Evolutionary conservation across 352 stramenopile species (phyloP).

Genomic region (Globisporangium recalcitrans): DNA sequence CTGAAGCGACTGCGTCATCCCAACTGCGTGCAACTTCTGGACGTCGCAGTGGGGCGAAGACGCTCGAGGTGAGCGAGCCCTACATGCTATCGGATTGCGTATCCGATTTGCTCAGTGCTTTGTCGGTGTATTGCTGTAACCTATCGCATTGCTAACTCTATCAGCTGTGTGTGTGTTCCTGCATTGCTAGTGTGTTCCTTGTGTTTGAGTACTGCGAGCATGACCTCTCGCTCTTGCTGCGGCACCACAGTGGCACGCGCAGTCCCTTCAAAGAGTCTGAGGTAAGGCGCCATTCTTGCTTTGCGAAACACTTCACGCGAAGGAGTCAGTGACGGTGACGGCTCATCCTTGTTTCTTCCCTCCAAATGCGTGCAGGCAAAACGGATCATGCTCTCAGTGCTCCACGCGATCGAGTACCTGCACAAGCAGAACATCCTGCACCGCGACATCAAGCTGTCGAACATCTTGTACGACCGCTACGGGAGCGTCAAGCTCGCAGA

Average conservation of each 20-base stretch:
- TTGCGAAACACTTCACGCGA: not conserved
- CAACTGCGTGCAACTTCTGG: slow-evolving; percentile 70
- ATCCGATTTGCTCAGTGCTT: not conserved
- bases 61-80: slow-evolving; percentile 43
- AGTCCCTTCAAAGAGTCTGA: slow-evolving; percentile 75
- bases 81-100: no score
- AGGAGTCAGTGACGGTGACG: not conserved
- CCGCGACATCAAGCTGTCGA: slow-evolving; percentile 93
- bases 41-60: slow-evolving; percentile 66
- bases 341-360: not conserved
- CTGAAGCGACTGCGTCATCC: slow-evolving; percentile 61
- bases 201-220: slow-evolving; percentile 90
- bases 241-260: slow-evolving; percentile 42
- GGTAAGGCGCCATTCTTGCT: slow-evolving; percentile 18
- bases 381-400: slow-evolving; percentile 87
- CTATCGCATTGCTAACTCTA: not conserved
- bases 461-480: slow-evolving; percentile 90
- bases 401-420: slow-evolving; percentile 67
- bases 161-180: not conserved
- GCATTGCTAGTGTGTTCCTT: slow-evolving; percentile 64
- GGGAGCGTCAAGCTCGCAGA: slow-evolving; percentile 61
- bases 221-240: slow-evolving; percentile 70
- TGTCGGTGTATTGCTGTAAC: no score
- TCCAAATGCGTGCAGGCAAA: slow-evolving; percentile 45
- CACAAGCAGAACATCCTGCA: slow-evolving; percentile 85